Evolutionary conservation across 257 asterid genomes (phyloP).

Genomic region (Knoxia roxburghii): DNA sequence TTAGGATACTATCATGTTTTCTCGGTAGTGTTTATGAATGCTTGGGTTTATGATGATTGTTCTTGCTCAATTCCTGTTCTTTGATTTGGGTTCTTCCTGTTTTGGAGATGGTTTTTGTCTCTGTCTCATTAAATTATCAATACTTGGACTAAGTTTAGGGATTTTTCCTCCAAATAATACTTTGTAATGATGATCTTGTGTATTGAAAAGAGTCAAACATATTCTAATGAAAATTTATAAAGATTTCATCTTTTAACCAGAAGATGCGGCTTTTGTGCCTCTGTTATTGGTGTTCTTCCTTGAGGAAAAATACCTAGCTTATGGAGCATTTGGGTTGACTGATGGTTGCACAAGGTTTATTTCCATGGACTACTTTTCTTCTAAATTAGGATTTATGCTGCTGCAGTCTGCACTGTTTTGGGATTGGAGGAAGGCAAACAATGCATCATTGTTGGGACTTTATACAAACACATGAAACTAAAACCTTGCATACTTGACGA

Average conservation of each 20-base stretch:
- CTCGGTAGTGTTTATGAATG: not conserved
- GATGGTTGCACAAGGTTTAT: not conserved
- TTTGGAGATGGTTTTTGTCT: not conserved
- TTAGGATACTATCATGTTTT: no score
- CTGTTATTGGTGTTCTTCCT: not conserved
- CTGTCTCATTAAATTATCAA: no score
- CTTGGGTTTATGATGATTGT: not conserved
- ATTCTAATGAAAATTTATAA: not conserved
- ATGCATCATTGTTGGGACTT: slow-evolving; percentile 83
- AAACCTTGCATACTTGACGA: slow-evolving; percentile 88
- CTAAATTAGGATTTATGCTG: slow-evolving; percentile 10
- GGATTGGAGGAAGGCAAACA: slow-evolving; percentile 79
- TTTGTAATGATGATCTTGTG: no score
- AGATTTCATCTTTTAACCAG: not conserved
- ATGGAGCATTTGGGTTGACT: not conserved
- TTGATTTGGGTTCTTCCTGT: not conserved
- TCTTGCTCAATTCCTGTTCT: not conserved
- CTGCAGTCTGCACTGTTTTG: slow-evolving; percentile 83
- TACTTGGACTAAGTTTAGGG: no score
- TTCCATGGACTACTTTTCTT: not conserved
- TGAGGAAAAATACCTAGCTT: not conserved
- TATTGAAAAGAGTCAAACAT: no score
- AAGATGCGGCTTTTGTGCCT: not conserved
- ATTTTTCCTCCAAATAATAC: no score
- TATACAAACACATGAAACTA: slow-evolving; percentile 92